Evolutionary conservation across 2,329 filamentous ascomycete genomes (phyloP).

Genomic region (Akanthomyces lecanii): DNA sequence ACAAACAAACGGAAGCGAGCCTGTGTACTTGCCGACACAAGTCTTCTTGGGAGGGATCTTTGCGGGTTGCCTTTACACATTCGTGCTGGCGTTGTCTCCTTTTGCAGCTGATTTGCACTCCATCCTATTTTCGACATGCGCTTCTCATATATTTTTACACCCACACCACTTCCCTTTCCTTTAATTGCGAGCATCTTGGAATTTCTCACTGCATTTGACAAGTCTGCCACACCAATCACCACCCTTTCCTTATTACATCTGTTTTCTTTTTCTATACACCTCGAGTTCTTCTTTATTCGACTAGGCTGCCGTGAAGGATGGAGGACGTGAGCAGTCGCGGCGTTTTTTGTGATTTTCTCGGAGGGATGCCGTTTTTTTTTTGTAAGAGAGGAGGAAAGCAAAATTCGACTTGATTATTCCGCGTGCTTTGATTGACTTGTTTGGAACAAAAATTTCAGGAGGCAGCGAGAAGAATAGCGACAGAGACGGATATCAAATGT

Average conservation of each 20-base stretch:
- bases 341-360: not conserved
- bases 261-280: constrained; percentile 11
- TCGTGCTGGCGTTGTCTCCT: not conserved
- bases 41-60: not conserved
- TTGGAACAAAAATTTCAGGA: not conserved
- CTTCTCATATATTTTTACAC: not conserved
- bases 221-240: not conserved
- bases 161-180: not conserved
- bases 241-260: not conserved
- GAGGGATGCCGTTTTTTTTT: not conserved
- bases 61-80: not conserved
- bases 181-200: constrained; percentile 15
- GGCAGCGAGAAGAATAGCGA: not conserved
- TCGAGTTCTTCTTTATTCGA: not conserved
- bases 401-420: not conserved
- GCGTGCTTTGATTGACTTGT: not conserved
- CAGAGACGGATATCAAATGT: constrained; percentile 15
- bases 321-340: not conserved
- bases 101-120: not conserved
- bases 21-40: constrained; percentile 6
- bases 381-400: constrained; percentile 1
- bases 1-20: not conserved
- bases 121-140: not conserved
- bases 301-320: not conserved
- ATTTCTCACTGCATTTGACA: not conserved